Evolutionary conservation across 768 basidiomycete species (phyloP), one percentile per base, ranked within the genome.

Genomic region (Amanita pallidorosea): DNA sequence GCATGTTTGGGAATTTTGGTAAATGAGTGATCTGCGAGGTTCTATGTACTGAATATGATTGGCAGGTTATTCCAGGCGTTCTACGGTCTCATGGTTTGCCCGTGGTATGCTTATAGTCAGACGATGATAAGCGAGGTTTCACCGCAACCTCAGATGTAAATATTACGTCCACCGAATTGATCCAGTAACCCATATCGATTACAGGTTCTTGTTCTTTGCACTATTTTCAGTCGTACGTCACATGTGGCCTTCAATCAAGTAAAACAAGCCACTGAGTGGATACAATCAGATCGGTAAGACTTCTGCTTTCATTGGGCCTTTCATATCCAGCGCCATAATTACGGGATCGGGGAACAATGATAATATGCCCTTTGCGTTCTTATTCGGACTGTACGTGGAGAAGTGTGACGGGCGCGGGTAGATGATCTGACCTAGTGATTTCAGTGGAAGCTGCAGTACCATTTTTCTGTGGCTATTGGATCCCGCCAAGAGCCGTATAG

Each of bases 91-190:
- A 71, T 84, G 75, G 81, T 85, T 3, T 85, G 84, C 56, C 84
- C 84, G 3, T 86, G 84, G 83, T 87, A 85, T 60, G 83, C 85
- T 40, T 85, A 86, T 59, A 85, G 84, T 60, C 83, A 86, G 62
- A 87, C 83, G 1, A 83, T 88, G 86, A 88, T 88, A 53, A 83
- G 79, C 61, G 83, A 88, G 56, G 84, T 88, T 23, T 83, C 80
- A 36, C 83, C 81, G 35, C 63, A 80, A 48, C 77, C 80, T 31
- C 85, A 85, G 65, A 86, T 83, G 83, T 81, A 61, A 69, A 61
- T 18, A 15, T n/a, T 53, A 40, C 7, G 18, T 46, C 22, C 41
- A 7, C 17, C 25, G 9, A 17, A 29, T 12, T 22, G 7, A 37
- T 5, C 33, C n/a, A 25, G 17, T 44, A 33, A 27, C 46, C 54